Base-by-base conservation (phyloP, 495 filamentous ascomycete genomes). In the Physcia stellaris region DNA sequence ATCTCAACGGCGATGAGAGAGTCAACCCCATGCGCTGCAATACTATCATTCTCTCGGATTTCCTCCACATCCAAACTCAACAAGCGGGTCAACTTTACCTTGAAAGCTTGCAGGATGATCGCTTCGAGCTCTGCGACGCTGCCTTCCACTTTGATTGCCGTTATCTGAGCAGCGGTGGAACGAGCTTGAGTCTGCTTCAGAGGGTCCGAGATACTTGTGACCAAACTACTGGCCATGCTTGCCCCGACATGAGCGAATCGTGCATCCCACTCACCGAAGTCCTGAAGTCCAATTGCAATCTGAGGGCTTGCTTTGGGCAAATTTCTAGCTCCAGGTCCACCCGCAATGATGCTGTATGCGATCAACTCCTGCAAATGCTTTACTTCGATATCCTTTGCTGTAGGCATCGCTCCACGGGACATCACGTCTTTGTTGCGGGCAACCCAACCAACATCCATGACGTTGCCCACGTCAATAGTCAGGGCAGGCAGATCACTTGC, bases 301-400 rank as follows among this genome's bases (percentile, higher is more conserved):
- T 43, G 7, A 30, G 41, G 41, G 15, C 17, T 48, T 6, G 31
- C 40, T 5, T 44, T 5, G 7, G 33, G 13, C 13, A 31, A 16
- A 3, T 18, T 19, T 6, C 24, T 26, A 10, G 28, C 35, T 7
- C 41, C 31, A 12, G 31, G 41, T 7, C 41, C 41, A 17, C 27
- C 35, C 9, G 63, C 59, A 2, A 60, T 54, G 15, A 56, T 39
- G 16, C 79, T 61, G 13, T 70, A 67, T 47, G 78, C 73, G 7
- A 69, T 57, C 43, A 79, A 75, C 48, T 73, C 61, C 3, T 45
- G 34, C 16, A 45, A 47, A 10, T 51, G 27, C 4, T 47, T 43
- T 12, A 31, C 10, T 27, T 55, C 50, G 1, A 72, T n/a, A 75
- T 36, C 77, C 67, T 41, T 60, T 66, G 10, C 13, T 36, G 7